These are phyloP conservation scores for Sporothrix curviconia DNA, from an alignment of 2,329 filamentous ascomycete genomes.

Conservation along the genomic window DNA sequence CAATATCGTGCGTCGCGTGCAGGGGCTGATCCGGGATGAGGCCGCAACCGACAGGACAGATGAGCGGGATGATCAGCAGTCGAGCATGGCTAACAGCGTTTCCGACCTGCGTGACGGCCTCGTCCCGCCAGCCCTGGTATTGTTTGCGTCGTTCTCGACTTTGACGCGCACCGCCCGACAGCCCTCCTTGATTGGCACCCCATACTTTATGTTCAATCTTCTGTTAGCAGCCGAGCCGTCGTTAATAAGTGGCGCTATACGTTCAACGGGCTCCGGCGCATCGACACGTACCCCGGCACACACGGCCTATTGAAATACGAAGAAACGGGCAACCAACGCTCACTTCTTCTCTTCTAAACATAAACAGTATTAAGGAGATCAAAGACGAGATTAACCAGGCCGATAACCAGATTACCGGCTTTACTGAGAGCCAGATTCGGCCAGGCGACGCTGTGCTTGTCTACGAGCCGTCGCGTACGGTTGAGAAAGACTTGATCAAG, in stretches of 20 bases:
- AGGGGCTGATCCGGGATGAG: constrained; percentile 88
- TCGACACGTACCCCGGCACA: constrained; percentile 39
- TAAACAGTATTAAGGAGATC: constrained; percentile 91
- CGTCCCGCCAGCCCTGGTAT: constrained; percentile 24
- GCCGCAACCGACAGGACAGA: constrained; percentile 64
- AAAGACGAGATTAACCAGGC: constrained; percentile 91
- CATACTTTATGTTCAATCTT: constrained; percentile 81
- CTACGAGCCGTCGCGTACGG: constrained; percentile 76
- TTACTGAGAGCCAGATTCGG: constrained; percentile 86
- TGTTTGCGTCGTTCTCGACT: background rate
- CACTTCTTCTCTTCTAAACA: too few relatives aligned
- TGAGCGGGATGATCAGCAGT: constrained; percentile 36
- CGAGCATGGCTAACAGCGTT: constrained; percentile 33
- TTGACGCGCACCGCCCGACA: constrained; percentile 13
- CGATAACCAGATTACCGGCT: constrained; percentile 85
- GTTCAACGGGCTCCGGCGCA: constrained; percentile 32
- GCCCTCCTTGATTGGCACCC: constrained; percentile 40
- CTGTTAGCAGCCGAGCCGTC: constrained; percentile 57
- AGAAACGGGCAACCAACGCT: too few relatives aligned
- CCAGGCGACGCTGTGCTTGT: constrained; percentile 89
- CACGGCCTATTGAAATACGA: too few relatives aligned
- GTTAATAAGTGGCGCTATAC: constrained; percentile 24
- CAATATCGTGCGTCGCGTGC: constrained; percentile 84
- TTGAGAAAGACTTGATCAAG: constrained; percentile 82
- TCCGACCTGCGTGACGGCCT: constrained; percentile 31